phyloP scores from a whole-genome alignment of 371 early-diverging fungal genomes.

The Apophysomyces elegans region DNA sequence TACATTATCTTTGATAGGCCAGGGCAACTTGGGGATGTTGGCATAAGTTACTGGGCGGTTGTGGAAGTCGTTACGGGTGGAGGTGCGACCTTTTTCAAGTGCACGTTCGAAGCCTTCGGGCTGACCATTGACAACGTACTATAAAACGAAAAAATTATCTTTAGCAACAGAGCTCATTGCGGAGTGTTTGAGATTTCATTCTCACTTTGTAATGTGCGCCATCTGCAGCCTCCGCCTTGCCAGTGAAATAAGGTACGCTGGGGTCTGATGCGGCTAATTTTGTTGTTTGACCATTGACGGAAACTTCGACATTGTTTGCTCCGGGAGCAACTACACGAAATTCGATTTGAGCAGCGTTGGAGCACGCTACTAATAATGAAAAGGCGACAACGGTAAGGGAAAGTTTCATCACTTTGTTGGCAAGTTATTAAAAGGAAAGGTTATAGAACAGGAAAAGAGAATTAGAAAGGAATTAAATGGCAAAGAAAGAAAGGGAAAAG shows the following conservation, averaged over 20 bases:
- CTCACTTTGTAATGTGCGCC: constrained; percentile 49
- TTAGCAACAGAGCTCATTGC: neutral
- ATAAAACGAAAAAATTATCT: neutral
- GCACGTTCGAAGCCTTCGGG: constrained; percentile 52
- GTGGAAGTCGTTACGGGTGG: constrained; percentile 56
- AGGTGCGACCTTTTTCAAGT: constrained; percentile 28
- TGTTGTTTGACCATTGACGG: constrained; percentile 41
- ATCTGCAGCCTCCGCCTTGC: constrained; percentile 44
- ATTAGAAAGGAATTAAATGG: neutral
- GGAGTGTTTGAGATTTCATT: neutral
- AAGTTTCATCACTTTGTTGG: constrained; percentile 26
- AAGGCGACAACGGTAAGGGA: constrained; percentile 29
- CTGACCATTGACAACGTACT: constrained; percentile 52
- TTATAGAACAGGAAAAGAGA: constrained; percentile 2
- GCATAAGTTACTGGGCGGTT: constrained; percentile 57
- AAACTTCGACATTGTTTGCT: constrained; percentile 45
- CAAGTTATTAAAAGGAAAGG: constrained; percentile 12
- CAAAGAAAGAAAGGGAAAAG: constrained; percentile 13
- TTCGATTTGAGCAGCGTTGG: constrained; percentile 38
- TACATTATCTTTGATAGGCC: constrained; percentile 47
- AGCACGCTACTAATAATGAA: constrained; percentile 22
- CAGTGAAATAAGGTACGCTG: constrained; percentile 53
- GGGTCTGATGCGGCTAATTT: constrained; percentile 46
- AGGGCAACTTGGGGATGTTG: constrained; percentile 57
- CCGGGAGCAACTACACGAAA: constrained; percentile 59